Evolutionary conservation across 73 alveolate species (phyloP).

Genomic region (Tetrahymena thermophila): DNA sequence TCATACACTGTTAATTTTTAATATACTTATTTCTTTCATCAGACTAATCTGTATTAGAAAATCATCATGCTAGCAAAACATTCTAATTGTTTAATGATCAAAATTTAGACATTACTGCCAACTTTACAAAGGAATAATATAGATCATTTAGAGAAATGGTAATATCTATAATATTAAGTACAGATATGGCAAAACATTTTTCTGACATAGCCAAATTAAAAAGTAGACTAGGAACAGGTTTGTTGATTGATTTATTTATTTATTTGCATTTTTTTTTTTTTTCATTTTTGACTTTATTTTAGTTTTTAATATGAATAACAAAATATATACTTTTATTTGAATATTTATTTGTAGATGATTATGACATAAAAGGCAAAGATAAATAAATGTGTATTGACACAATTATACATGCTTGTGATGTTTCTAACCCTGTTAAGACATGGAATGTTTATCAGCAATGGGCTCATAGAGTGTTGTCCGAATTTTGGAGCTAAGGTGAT

Average conservation of each 20-base stretch:
- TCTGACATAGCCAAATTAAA: constrained; percentile 55
- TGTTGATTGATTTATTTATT: too few relatives aligned
- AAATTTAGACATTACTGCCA: constrained; percentile 47
- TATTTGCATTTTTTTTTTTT: too few relatives aligned
- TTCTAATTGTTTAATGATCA: constrained; percentile 33
- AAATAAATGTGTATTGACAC: constrained; percentile 52
- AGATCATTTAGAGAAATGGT: constrained; percentile 64
- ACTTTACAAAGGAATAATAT: constrained; percentile 44
- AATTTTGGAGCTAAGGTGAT: constrained; percentile 73
- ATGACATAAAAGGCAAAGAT: constrained; percentile 55
- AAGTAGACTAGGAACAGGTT: constrained; percentile 42
- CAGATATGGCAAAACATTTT: constrained; percentile 83
- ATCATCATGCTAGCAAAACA: constrained; percentile 64
- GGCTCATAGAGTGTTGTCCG: constrained; percentile 52
- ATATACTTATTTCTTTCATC: too few relatives aligned
- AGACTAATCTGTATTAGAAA: constrained; percentile 64
- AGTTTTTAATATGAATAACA: background rate
- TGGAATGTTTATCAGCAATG: constrained; percentile 52
- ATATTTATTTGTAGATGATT: constrained; percentile 21
- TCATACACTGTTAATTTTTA: background rate
- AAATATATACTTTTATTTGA: background rate
- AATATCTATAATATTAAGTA: constrained; percentile 71
- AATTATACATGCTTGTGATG: constrained; percentile 62
- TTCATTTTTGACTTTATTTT: too few relatives aligned
- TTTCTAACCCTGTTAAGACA: constrained; percentile 60